Evolutionary conservation across 108 stramenopile species (phyloP), one percentile per base, ranked within the genome.

Genomic region (Cyclostephanos tholiformis): DNA sequence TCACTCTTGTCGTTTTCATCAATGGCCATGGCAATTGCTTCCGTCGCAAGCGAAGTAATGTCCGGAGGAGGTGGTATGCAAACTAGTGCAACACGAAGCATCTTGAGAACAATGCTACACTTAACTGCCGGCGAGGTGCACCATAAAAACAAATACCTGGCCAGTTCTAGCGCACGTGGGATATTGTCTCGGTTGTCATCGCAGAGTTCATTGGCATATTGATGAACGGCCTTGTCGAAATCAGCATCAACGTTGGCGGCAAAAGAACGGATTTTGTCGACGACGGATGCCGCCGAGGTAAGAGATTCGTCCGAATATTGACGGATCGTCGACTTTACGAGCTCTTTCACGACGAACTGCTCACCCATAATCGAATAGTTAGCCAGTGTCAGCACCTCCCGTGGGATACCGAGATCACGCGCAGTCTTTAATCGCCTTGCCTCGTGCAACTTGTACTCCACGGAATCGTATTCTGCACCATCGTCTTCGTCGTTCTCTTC

Each of bases 51-150:
- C 11, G 71, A 55, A 63, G 80, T 66, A 0, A 95, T 72, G 79
- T 87, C 85, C 5, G 76, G 72, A 9, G 91, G 90, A 19, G 80
- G 85, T 57, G 80, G 71, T 25, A 82, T 69, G 69, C 89, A 89
- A n/a, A 87, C 82, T 13, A 87, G 77, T 38, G 91, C 91, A 39
- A 88, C 84, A 2, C 79, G 87, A 30, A 95, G 83, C 41, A 87
- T 82, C 55, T 74, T 85, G 43, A 92, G 77, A 4, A 87, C 82
- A 11, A 88, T 79, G 63, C 84, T 60, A 56, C 91, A 92, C 65
- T 84, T 88, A 39, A 87, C 69, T n/a, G 65, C 39, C 19, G 75
- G 74, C 27, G 71, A 71, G 2, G 35, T 59, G 65, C 89, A 91
- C 63, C 89, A 92, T 46, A 78, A 76, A 22, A 86, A 85, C 8